Evolutionary conservation across 2,329 filamentous ascomycete species (phyloP).

Genomic region (Sodiomyces alkalinus): DNA sequence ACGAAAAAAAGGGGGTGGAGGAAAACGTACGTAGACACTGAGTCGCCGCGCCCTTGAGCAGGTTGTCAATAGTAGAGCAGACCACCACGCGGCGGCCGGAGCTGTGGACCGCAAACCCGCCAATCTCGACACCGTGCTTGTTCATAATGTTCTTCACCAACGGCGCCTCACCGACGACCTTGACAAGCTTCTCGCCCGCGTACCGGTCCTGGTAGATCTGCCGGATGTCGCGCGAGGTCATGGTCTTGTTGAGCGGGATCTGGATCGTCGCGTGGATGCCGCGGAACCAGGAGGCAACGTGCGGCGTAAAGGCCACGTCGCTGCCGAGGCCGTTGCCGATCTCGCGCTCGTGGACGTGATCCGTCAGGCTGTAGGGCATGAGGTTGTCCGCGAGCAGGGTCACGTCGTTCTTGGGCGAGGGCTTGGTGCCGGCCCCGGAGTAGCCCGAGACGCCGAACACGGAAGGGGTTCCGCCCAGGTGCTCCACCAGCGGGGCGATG

Average conservation of each 20-base stretch:
- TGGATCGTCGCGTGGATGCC: constrained; percentile 87
- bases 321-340: constrained; percentile 65
- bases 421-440: constrained; percentile 89
- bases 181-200: constrained; percentile 88
- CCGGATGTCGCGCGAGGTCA: constrained; percentile 83
- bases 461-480: constrained; percentile 64
- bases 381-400: constrained; percentile 72
- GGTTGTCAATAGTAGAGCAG: constrained; percentile 84
- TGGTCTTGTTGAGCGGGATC: constrained; percentile 70
- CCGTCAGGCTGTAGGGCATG: constrained; percentile 80
- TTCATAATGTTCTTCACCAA: constrained; percentile 71
- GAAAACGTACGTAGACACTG: constrained; percentile 69
- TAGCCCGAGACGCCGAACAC: constrained; percentile 90
- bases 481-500: constrained; percentile 64
- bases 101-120: constrained; percentile 85
- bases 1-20: too few relatives aligned
- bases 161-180: constrained; percentile 77
- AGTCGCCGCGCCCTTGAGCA: constrained; percentile 84
- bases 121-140: constrained; percentile 84
- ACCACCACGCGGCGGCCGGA: constrained; percentile 86
- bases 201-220: constrained; percentile 94
- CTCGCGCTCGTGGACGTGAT: constrained; percentile 90
- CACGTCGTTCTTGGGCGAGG: constrained; percentile 85
- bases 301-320: constrained; percentile 70
- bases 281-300: constrained; percentile 75